Percentiles rank a stretch among this genome's conserved stretches.
phyloP scores from a whole-genome alignment of 2,329 filamentous ascomycete genomes.

The Arthrobotrys entomopaga region DNA sequence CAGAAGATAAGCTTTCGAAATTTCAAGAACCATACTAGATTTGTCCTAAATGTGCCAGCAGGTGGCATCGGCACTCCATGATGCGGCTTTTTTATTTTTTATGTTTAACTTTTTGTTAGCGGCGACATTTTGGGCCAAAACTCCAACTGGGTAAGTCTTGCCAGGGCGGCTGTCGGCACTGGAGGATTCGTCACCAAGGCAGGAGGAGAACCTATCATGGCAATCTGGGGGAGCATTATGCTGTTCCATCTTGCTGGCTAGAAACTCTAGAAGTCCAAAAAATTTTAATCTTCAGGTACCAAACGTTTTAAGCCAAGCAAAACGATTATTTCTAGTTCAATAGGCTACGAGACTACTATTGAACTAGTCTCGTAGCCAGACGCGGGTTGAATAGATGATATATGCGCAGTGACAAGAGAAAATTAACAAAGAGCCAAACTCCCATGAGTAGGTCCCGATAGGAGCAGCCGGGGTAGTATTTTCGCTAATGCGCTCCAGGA shows the following conservation, averaged over 20 bases:
- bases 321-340: not conserved
- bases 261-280: too few species aligned
- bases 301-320: not conserved
- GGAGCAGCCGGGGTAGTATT: constrained; percentile 39
- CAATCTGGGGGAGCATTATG: too few species aligned
- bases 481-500: constrained; percentile 41
- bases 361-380: too few species aligned
- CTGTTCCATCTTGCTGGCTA: too few species aligned
- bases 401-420: too few species aligned
- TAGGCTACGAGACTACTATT: too few species aligned
- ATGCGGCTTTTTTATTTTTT: constrained; percentile 30
- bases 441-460: constrained; percentile 18
- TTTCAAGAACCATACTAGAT: constrained; percentile 14
- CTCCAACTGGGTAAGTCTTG: constrained; percentile 35
- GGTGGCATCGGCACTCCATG: constrained; percentile 17
- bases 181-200: constrained; percentile 12
- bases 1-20: constrained; percentile 55
- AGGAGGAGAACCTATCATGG: too few species aligned
- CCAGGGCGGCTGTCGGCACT: constrained; percentile 52
- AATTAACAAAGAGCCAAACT: not conserved
- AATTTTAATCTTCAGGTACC: not conserved
- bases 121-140: constrained; percentile 27
- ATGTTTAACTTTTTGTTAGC: not conserved
- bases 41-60: constrained; percentile 24
- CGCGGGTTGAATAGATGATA: too few species aligned